Percentiles rank a stretch among this genome's conserved stretches.
These are phyloP conservation scores for Calamus simplicifolius DNA, from an alignment of 176 grass and related monocot species.

Conservation along the genomic window DNA sequence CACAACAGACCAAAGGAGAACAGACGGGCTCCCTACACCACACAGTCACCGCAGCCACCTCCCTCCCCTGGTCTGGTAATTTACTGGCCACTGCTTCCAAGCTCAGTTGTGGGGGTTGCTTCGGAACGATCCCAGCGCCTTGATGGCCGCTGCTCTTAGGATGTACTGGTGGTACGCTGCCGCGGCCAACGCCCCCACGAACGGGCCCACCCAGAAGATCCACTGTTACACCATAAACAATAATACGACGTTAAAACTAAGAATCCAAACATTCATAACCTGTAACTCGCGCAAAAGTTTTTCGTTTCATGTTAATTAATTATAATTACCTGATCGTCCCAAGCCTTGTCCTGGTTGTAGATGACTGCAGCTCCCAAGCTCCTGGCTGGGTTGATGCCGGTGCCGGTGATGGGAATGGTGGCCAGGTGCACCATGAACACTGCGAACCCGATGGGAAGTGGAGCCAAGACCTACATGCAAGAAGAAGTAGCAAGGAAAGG, in stretches of 20 bases:
- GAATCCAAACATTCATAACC: no score
- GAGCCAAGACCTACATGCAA: conserved; percentile 8
- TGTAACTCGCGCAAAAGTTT: no score
- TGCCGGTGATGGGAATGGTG: conserved; percentile 25
- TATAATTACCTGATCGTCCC: conserved; percentile 17
- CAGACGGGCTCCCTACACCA: no score
- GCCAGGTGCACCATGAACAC: conserved; percentile 27
- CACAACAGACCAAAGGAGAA: no score
- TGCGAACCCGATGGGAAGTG: conserved; percentile 22
- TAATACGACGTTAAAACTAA: no score
- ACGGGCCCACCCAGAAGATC: conserved; percentile 31
- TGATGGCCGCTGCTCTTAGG: conserved; percentile 18
- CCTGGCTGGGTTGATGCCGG: conserved; percentile 27
- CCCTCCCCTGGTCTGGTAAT: no score
- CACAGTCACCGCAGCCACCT: no score
- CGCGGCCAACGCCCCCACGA: conserved; percentile 17
- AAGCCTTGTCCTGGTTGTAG: conserved; percentile 23
- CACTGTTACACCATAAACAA: conserved; percentile 1
- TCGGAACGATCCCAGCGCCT: conserved; percentile 26
- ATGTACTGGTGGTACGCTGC: conserved; percentile 29
- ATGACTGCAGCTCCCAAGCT: conserved; percentile 27
- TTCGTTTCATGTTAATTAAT: no score
- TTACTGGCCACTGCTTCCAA: no score
- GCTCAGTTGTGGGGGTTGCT: no score
- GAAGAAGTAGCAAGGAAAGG: no score